These are phyloP conservation scores for Citrullus amarus DNA, from an alignment of 306 rosid genomes.

Conservation along the genomic window DNA sequence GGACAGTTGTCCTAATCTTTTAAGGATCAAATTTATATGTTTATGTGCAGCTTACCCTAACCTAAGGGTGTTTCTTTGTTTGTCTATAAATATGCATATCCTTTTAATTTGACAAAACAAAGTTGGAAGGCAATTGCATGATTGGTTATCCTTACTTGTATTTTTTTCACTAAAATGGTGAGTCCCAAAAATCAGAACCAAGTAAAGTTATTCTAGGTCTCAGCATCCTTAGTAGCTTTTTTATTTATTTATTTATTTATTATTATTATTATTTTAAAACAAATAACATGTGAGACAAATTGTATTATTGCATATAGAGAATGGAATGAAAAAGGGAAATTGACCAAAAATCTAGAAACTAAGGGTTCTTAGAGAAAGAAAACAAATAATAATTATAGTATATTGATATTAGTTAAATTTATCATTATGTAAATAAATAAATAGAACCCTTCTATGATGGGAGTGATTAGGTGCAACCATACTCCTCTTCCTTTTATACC, in stretches of 20 bases:
- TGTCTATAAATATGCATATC: neutral
- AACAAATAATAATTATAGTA: neutral
- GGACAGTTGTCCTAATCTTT: conserved; percentile 4
- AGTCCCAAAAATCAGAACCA: neutral
- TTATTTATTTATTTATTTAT: too few relatives aligned
- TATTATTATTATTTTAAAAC: too few relatives aligned
- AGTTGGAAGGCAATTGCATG: neutral
- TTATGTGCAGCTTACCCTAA: neutral
- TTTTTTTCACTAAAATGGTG: neutral
- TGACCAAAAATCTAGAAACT: too few relatives aligned
- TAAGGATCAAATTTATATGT: neutral
- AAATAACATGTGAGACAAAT: too few relatives aligned
- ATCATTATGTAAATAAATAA: neutral
- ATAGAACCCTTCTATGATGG: neutral
- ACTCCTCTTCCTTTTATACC: too few relatives aligned
- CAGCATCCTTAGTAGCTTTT: too few relatives aligned
- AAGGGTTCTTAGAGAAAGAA: too few relatives aligned
- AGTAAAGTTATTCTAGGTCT: neutral
- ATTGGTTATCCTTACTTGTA: neutral
- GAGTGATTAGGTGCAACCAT: too few relatives aligned
- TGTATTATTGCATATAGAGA: too few relatives aligned
- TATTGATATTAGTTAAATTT: neutral
- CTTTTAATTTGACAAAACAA: neutral
- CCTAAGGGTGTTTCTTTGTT: neutral
- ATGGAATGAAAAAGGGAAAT: too few relatives aligned